Percentiles rank a stretch among this genome's conserved stretches.
Conservation (phyloP, 176 grass and related monocot species). For the Tillandsia leiboldiana region DNA sequence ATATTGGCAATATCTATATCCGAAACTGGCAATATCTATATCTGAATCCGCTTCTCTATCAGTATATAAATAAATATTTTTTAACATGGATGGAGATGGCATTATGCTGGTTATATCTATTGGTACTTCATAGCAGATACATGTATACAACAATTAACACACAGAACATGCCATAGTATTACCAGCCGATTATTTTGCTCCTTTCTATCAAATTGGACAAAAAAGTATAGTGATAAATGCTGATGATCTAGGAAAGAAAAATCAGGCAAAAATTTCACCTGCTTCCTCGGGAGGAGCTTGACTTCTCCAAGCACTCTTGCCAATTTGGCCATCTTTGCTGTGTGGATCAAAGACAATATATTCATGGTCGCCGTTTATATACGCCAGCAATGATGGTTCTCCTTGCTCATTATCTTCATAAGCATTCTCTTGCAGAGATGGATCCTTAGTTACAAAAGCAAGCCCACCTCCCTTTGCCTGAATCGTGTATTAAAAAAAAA, state of each 20-base stretch:
- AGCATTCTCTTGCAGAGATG: constrained; percentile 21
- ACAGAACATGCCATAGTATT: too few species aligned
- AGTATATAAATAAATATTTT: neutral
- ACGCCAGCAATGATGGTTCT: constrained; percentile 34
- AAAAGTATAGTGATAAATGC: neutral
- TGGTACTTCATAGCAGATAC: too few species aligned
- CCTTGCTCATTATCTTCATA: constrained; percentile 19
- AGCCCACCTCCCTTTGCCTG: constrained; percentile 70
- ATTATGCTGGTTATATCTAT: too few species aligned
- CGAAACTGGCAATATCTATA: neutral
- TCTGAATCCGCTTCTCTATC: neutral
- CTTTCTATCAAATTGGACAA: neutral
- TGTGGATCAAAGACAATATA: constrained; percentile 79
- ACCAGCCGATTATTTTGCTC: too few species aligned
- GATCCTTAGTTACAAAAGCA: constrained; percentile 46
- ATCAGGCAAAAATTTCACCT: constrained; percentile 30
- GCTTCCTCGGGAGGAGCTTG: constrained; percentile 38
- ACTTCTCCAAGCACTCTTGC: constrained; percentile 25
- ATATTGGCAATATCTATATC: too few species aligned
- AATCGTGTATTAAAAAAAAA: neutral
- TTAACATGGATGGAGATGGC: too few species aligned
- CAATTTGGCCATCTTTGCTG: constrained; percentile 24
- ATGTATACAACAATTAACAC: too few species aligned
- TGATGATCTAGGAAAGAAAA: neutral
- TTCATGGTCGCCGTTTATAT: constrained; percentile 65